Base-by-base conservation (phyloP, 306 rosid genomes). In the Fagus crenata region DNA sequence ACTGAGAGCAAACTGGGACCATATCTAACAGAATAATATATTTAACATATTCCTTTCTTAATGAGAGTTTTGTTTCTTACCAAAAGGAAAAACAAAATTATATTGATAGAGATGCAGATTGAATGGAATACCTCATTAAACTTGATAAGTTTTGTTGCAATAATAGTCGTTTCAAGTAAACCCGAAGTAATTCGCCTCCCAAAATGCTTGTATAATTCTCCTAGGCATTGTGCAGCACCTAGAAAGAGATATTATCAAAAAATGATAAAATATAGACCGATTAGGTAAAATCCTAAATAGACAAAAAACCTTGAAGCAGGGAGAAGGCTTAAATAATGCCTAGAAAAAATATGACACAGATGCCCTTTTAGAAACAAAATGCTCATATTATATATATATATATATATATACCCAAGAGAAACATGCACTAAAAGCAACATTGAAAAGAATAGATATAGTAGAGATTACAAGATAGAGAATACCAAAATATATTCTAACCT, bases 141-240 rank as follows among this genome's bases (percentile, higher is more conserved):
- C 84, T 84, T 95, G 84, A 92, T 81, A 60, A 95, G 97, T 72
- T 95, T 95, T 32, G 90, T 82, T 67, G 90, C 96, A 85, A 95
- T 88, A 43, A 56, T 87, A 53, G 98, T 89, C 9, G 97, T 95
- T 81, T 95, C 98, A 61, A 79, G 88, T 82, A 95, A 92, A 79
- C 98, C 97, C 1, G 98, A 88, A 17, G 98, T 92, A 74, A 92
- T 95, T 82, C 86, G 88, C 88, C 98, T 88, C 64, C 98, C 98
- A 86, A 95, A 95, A 81, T 92, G 92, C 78, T 87, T 86, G 77
- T 95, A 92, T 77, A 95, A 75, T 83, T 95, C 97, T 82, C 96
- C 98, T 83, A 95, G 81, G 86, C 98, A 92, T 73, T 92, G 98
- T 49, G 91, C 91, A 73, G 90, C 94, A 77, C 98, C 98, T 92